These are phyloP conservation scores for Rhynchosporium graminicola DNA, from an alignment of 2,329 filamentous ascomycete species.

Conservation along the genomic window DNA sequence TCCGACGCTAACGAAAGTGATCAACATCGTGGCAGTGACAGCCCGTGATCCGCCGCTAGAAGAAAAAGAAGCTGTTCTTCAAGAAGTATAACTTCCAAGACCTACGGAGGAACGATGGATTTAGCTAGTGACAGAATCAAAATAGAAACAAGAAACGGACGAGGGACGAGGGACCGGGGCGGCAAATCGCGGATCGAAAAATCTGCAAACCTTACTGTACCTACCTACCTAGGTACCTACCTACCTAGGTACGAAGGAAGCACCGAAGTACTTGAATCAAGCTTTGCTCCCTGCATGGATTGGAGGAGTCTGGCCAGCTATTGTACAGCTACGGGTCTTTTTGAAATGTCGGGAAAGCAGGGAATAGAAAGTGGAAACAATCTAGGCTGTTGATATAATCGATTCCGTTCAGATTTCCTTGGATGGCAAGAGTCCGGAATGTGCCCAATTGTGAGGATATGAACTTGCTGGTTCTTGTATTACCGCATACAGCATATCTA, in stretches of 20 bases:
- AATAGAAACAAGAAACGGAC: not conserved
- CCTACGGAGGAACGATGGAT: too few species aligned
- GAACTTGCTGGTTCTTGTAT: not conserved
- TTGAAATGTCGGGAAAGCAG: not conserved
- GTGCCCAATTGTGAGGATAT: not conserved
- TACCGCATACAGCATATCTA: too few species aligned
- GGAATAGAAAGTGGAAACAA: not conserved
- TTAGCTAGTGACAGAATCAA: not conserved
- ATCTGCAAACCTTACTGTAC: not conserved
- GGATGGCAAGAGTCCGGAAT: not conserved
- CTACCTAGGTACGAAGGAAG: not conserved
- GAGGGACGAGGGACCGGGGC: not conserved
- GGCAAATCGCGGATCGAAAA: not conserved
- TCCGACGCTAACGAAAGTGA: too few species aligned
- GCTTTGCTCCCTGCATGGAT: slow-evolving; percentile 5
- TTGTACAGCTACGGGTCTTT: not conserved
- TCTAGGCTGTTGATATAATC: too few species aligned
- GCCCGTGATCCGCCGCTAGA: not conserved
- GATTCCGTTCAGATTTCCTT: not conserved
- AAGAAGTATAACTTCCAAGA: too few species aligned
- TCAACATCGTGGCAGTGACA: too few species aligned
- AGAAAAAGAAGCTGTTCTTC: not conserved
- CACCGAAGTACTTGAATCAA: not conserved
- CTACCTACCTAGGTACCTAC: not conserved
- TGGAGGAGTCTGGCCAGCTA: too few species aligned